These are phyloP conservation scores for Globisporangium takayamanum DNA, from an alignment of 352 stramenopile genomes.

Conservation along the genomic window DNA sequence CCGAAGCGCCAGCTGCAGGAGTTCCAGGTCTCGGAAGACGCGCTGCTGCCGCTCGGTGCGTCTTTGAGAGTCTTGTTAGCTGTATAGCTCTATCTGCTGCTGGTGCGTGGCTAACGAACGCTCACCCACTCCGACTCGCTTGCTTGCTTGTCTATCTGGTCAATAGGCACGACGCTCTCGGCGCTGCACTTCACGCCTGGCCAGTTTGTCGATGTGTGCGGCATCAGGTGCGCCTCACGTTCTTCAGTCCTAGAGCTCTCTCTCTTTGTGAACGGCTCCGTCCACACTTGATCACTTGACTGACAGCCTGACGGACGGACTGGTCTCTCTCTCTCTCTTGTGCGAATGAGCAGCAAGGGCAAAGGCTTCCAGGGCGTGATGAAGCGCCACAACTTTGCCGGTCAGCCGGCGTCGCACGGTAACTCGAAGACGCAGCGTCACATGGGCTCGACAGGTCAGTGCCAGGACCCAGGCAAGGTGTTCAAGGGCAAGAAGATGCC, in stretches of 20 bases:
- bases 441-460: slow-evolving; percentile 96
- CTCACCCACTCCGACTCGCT: background rate
- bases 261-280: background rate
- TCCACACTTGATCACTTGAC: background rate
- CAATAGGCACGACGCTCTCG: slow-evolving; percentile 80
- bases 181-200: slow-evolving; percentile 97
- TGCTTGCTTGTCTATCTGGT: background rate
- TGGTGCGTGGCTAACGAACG: background rate
- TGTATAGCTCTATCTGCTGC: background rate
- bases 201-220: slow-evolving; percentile 97
- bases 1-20: slow-evolving; percentile 94
- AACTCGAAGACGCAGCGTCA: slow-evolving; percentile 96
- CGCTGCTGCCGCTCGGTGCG: slow-evolving; percentile 75
- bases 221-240: slow-evolving; percentile 54
- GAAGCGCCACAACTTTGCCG: slow-evolving; percentile 97
- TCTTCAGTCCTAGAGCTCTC: no score
- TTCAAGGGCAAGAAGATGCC: slow-evolving; percentile 99
- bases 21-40: slow-evolving; percentile 92
- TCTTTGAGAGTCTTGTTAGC: background rate
- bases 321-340: background rate
- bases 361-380: slow-evolving; percentile 95
- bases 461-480: slow-evolving; percentile 97
- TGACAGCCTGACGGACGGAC: no score
- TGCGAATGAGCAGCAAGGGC: slow-evolving; percentile 42
- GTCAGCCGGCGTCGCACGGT: slow-evolving; percentile 96